These are phyloP conservation scores for Macrolepiota dolichaula DNA, from an alignment of 768 basidiomycete genomes.

Conservation along the genomic window DNA sequence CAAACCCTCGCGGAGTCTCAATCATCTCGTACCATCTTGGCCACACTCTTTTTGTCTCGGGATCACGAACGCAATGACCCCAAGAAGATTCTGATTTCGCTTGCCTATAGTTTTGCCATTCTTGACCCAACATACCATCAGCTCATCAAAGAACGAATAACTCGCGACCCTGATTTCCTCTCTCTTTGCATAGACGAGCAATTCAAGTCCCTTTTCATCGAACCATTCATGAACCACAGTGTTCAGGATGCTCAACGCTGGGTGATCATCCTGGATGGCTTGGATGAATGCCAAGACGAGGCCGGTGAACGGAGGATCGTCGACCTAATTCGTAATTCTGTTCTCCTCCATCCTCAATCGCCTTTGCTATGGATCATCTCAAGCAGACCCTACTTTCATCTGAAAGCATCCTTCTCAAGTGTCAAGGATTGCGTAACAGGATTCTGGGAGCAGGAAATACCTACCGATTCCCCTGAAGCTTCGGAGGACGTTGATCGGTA, in stretches of 20 bases:
- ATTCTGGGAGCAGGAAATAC: neutral
- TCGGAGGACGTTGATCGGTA: neutral
- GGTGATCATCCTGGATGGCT: neutral
- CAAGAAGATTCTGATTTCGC: neutral
- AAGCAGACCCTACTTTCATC: neutral
- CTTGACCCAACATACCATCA: neutral
- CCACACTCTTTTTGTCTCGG: neutral
- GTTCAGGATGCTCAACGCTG: neutral
- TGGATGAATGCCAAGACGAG: slow-evolving; percentile 1
- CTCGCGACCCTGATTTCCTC: neutral
- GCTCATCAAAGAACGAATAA: neutral
- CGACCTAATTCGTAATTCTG: neutral
- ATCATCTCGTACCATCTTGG: neutral
- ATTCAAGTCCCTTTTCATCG: neutral
- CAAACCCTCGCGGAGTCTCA: neutral
- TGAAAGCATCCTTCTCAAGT: neutral
- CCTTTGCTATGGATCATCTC: neutral
- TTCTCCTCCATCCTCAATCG: neutral
- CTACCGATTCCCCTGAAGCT: neutral
- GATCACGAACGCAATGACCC: neutral
- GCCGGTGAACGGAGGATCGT: neutral
- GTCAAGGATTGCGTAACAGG: neutral
- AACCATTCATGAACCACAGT: neutral
- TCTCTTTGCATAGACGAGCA: neutral
- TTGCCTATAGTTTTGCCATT: neutral